Base-by-base conservation (phyloP, 1,284 basidiomycete species). In the Abortiporus biennis region DNA sequence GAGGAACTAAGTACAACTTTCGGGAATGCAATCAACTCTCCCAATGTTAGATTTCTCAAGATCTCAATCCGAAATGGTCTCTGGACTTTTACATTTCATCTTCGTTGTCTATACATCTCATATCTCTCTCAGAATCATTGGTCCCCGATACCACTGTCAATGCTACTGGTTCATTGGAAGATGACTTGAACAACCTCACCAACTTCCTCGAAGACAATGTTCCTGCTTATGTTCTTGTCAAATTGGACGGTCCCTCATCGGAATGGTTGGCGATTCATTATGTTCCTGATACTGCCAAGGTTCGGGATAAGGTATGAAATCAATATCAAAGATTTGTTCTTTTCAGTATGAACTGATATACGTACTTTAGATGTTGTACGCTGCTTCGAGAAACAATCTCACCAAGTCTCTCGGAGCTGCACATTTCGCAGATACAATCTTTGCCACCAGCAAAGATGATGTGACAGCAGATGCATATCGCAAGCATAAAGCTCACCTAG, bases 291-390 rank as follows among this genome's bases (percentile, higher is more conserved):
- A 59, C 68, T 20, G 85, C 86, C 22, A 80, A 74, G 62, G 73
- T 89, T 43, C 70, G 83, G 58, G 80, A 87, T 62, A 90, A 90
- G 76, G 87, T 80, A 52, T 42, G 58, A n/a, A n/a, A n/a, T 13
- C 22, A 30, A 4, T 5, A 13, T 19, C 13, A 9, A 1, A 31
- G 15, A 9, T 11, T 25, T 39, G 17, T 15, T 11, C 19, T n/a
- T 6, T 4, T 27, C 25, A n/a, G 20, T 19, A 4, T n/a, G 17
- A 11, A 11, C 30, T 9, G 36, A 40, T 25, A 3, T 5, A 6
- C 13, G 12, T 27, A 3, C 15, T 21, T 31, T 32, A 95, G 86
- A 95, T 94, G 92, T 69, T 95, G 21, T 93, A 94, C 61, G 92
- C 92, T n/a, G 85, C 90, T 1, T 83, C 85, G 1, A 78, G 90